phyloP scores from a whole-genome alignment of 305 asterid genomes.

The Fraxinus greggii region DNA sequence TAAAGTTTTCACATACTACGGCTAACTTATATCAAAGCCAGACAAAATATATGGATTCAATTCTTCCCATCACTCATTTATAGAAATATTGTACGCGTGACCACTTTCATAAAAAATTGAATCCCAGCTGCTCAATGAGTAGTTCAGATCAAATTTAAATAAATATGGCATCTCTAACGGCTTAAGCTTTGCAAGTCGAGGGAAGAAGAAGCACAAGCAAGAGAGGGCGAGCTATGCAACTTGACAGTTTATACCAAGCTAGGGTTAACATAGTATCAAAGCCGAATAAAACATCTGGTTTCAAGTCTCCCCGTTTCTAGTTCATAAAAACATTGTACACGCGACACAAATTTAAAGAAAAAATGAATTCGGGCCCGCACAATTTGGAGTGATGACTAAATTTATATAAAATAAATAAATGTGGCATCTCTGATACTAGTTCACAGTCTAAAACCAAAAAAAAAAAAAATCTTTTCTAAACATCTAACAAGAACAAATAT shows the following conservation, averaged over 20 bases:
- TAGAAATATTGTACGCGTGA: neutral
- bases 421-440: neutral
- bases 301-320: neutral
- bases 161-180: neutral
- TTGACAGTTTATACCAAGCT: neutral
- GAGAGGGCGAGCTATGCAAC: neutral
- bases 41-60: neutral
- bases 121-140: neutral
- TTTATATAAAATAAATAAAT: neutral
- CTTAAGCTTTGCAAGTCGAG: neutral
- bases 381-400: no score
- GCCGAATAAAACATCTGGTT: neutral
- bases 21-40: neutral
- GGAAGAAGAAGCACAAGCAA: neutral
- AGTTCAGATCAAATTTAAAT: neutral
- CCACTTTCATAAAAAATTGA: neutral
- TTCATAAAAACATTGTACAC: neutral
- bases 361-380: neutral
- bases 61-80: neutral
- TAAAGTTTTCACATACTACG: neutral
- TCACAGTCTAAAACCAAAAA: neutral
- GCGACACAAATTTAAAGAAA: neutral
- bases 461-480: neutral
- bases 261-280: constrained; percentile 12
- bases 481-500: neutral